Evolutionary conservation across 352 stramenopile species (phyloP).

Genomic region (Pythium volutum): DNA sequence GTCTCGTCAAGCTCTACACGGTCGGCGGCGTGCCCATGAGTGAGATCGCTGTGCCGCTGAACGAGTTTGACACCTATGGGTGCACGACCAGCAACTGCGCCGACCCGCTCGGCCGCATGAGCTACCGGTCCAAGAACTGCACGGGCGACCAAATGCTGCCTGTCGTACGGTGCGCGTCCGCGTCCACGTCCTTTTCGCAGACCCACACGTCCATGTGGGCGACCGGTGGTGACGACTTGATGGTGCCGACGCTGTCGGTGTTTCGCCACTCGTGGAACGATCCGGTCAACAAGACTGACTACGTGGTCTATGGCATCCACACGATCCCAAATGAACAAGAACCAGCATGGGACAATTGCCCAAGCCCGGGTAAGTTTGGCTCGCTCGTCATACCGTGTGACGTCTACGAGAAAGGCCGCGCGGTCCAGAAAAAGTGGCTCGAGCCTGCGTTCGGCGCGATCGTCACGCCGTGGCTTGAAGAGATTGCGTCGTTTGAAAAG

Average conservation of each 20-base stretch:
- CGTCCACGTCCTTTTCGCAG: background rate
- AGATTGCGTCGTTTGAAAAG: conserved; percentile 21
- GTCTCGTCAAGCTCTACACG: conserved; percentile 26
- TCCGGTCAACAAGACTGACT: conserved; percentile 15
- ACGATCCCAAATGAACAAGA: conserved; percentile 16
- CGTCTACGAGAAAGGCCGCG: conserved; percentile 5
- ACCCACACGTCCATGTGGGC: conserved; percentile 25
- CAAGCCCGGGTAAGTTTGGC: background rate
- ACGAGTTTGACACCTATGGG: background rate
- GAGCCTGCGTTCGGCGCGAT: conserved; percentile 28
- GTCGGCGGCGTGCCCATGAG: conserved; percentile 32
- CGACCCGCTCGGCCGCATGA: conserved; percentile 8
- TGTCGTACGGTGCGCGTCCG: conserved; percentile 16
- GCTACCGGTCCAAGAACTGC: conserved; percentile 19
- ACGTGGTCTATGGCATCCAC: conserved; percentile 26
- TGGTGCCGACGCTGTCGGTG: conserved; percentile 23
- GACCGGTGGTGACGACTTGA: conserved; percentile 12
- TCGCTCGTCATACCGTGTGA: conserved; percentile 38
- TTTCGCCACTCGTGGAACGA: conserved; percentile 25
- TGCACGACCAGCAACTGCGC: conserved; percentile 23
- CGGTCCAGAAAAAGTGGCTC: conserved; percentile 26
- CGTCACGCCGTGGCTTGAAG: conserved; percentile 34
- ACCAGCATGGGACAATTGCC: conserved; percentile 24
- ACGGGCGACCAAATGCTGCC: conserved; percentile 22
- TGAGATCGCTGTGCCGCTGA: conserved; percentile 30